A percentile compares a stretch with the other conserved stretches of the same genome.
Evolutionary conservation across 805 yeast genomes (phyloP).

Genomic region (Pichia insulana): DNA sequence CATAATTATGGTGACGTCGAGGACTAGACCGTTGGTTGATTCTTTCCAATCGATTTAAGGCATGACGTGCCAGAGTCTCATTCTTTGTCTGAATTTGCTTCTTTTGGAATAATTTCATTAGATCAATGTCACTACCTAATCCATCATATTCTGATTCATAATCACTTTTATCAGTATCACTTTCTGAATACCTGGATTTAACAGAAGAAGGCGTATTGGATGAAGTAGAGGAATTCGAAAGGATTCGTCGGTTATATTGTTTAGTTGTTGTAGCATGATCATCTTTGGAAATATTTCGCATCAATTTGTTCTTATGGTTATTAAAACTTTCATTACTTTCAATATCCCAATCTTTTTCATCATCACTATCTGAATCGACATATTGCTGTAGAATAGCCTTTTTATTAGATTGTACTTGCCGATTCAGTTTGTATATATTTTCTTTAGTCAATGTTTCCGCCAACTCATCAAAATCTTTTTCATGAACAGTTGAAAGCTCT

Average conservation of each 20-base stretch:
- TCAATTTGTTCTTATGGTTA: neutral
- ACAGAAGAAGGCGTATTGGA: conserved; percentile 12
- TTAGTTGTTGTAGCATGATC: neutral
- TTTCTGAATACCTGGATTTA: conserved; percentile 18
- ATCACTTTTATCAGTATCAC: conserved; percentile 28
- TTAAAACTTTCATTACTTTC: neutral
- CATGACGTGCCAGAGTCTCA: conserved; percentile 11
- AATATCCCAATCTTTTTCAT: neutral
- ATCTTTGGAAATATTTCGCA: neutral
- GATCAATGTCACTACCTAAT: conserved; percentile 10
- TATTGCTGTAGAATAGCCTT: neutral
- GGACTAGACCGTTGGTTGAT: conserved; percentile 3
- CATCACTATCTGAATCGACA: neutral
- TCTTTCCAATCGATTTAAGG: conserved; percentile 1
- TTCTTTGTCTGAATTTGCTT: conserved; percentile 16
- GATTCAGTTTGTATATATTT: neutral
- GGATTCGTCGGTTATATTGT: conserved; percentile 9
- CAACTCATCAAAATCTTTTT: neutral
- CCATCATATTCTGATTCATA: conserved; percentile 24
- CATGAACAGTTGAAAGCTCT: neutral
- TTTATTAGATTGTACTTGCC: neutral
- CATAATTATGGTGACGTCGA: neutral
- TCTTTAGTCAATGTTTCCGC: neutral
- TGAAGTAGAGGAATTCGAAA: conserved; percentile 22
- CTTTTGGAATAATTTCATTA: conserved; percentile 13